Percentiles rank a stretch among this genome's conserved stretches.
These are phyloP conservation scores for Clitopilus hobsonii DNA, from an alignment of 768 basidiomycete genomes.

Conservation along the genomic window DNA sequence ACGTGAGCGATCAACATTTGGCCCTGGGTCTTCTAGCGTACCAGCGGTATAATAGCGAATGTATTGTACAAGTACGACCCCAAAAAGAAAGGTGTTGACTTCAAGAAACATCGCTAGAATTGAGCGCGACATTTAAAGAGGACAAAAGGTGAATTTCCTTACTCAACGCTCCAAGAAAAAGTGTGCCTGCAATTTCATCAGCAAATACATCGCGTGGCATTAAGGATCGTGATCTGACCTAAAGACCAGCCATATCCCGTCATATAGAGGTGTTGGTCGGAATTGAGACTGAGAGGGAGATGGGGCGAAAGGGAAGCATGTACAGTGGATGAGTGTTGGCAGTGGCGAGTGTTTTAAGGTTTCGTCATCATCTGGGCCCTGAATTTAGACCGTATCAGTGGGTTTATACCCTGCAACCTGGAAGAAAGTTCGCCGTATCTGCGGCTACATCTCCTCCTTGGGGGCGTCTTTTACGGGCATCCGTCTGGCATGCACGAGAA, in stretches of 20 bases:
- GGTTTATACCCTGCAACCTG: too few relatives aligned
- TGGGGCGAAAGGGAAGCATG: neutral
- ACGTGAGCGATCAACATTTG: neutral
- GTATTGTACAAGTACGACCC: neutral
- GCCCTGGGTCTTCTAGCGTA: neutral
- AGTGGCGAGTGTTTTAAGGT: neutral
- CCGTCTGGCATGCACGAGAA: too few relatives aligned
- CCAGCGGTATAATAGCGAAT: neutral
- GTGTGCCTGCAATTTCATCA: neutral
- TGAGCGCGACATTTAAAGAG: neutral
- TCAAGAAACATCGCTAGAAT: neutral
- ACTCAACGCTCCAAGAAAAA: neutral
- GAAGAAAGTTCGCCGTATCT: too few relatives aligned
- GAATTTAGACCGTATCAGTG: too few relatives aligned
- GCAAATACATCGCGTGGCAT: too few relatives aligned
- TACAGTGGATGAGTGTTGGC: neutral
- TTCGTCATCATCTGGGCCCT: neutral
- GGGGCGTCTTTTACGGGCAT: too few relatives aligned
- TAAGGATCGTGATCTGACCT: neutral
- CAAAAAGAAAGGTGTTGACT: neutral
- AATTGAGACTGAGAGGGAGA: neutral
- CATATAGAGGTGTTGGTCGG: neutral
- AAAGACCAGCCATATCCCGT: neutral
- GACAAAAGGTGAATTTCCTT: neutral
- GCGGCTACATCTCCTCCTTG: too few relatives aligned